Percentiles rank a stretch among this genome's conserved stretches.
Conservation (phyloP, 768 basidiomycete genomes). For the Podaxis carcinomalis region DNA sequence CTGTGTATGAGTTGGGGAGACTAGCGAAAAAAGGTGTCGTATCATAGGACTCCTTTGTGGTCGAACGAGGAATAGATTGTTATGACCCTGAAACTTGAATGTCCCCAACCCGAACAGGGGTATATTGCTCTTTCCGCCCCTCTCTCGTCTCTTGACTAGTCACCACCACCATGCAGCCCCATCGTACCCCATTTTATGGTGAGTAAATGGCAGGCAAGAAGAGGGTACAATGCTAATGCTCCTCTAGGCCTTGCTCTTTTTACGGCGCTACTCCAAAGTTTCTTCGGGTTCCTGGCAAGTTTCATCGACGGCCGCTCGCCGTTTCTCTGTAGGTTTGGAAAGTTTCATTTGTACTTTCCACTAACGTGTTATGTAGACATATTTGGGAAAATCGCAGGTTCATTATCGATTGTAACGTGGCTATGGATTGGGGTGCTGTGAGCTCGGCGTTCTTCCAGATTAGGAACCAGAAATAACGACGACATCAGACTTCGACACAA, state of each 20-base stretch:
- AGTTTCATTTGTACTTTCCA: not conserved
- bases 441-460: constrained; percentile 9
- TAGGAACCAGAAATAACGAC: not conserved
- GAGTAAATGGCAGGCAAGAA: constrained; percentile 5
- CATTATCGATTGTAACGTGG: constrained; percentile 26
- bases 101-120: not conserved
- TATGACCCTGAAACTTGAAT: constrained; percentile 2
- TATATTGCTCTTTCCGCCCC: constrained; percentile 1
- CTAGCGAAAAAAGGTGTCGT: not conserved
- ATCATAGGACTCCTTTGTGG: not conserved
- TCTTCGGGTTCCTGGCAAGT: constrained; percentile 29
- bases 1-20: not conserved
- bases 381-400: constrained; percentile 28
- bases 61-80: not conserved
- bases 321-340: constrained; percentile 22
- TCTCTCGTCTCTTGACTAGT: not conserved
- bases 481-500: constrained; percentile 25
- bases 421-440: constrained; percentile 30
- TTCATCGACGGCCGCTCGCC: constrained; percentile 28
- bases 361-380: constrained; percentile 18
- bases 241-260: constrained; percentile 26
- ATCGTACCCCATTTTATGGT: constrained; percentile 29
- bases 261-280: constrained; percentile 27
- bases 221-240: not conserved
- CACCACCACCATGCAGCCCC: constrained; percentile 16